Percentiles rank a stretch among this genome's conserved stretches.
Evolutionary conservation across 371 early-diverging fungal genomes (phyloP).

Genomic region (Zychaea mexicana): DNA sequence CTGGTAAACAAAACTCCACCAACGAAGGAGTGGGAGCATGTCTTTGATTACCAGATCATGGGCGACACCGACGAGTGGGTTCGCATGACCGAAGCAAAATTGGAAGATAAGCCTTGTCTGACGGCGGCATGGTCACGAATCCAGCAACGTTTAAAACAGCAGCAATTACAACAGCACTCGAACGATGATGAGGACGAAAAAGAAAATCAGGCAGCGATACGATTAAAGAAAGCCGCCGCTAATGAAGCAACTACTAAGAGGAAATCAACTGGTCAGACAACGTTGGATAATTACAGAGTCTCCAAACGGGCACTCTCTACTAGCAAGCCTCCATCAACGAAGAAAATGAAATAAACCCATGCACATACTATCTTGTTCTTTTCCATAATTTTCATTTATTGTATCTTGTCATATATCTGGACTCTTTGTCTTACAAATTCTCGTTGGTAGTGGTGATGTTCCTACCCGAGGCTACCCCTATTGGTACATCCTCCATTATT

Average conservation of each 20-base stretch:
- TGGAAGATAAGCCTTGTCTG: constrained; percentile 9
- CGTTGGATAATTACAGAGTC: constrained; percentile 11
- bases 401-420: no score
- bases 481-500: no score
- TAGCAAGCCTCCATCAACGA: neutral
- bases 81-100: constrained; percentile 6
- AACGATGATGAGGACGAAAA: constrained; percentile 28
- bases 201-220: constrained; percentile 19
- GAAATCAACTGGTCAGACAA: constrained; percentile 12
- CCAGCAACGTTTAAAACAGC: constrained; percentile 15
- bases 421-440: no score
- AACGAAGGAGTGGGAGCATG: constrained; percentile 79
- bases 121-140: constrained; percentile 25
- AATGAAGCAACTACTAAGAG: constrained; percentile 8
- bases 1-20: constrained; percentile 67
- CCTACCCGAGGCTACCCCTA: no score
- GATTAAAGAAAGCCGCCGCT: constrained; percentile 4
- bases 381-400: no score
- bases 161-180: constrained; percentile 28
- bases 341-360: neutral
- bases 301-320: constrained; percentile 8
- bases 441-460: no score
- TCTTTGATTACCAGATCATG: constrained; percentile 88
- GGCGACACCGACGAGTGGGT: constrained; percentile 82
- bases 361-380: no score